Conservation (phyloP, 441 rosid species). For the Hura crepitans region DNA sequence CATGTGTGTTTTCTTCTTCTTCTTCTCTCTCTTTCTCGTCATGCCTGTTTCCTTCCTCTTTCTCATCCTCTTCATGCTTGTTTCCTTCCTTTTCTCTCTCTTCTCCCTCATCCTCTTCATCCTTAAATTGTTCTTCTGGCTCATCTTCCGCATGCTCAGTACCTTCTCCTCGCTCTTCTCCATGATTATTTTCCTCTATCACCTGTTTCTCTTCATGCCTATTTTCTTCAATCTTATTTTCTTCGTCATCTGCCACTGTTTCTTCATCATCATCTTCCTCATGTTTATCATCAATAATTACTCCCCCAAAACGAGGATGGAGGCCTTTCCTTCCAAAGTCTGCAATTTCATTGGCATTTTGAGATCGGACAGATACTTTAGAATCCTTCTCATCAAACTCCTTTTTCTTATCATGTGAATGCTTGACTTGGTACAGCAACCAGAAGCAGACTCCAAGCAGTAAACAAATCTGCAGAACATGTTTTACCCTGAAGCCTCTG, state of each 20-base stretch:
- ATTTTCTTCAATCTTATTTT: constrained; percentile 17
- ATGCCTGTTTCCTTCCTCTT: constrained; percentile 15
- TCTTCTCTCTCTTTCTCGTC: constrained; percentile 20
- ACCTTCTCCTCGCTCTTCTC: constrained; percentile 32
- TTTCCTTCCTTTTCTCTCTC: constrained; percentile 13
- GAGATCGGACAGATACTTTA: constrained; percentile 26
- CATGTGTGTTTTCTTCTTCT: constrained; percentile 32
- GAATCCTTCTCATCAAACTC: constrained; percentile 53
- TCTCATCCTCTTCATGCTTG: constrained; percentile 33
- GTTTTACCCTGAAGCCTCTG: constrained; percentile 58
- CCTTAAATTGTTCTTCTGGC: constrained; percentile 34
- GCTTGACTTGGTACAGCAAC: constrained; percentile 88
- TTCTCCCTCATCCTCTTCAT: constrained; percentile 6
- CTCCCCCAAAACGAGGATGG: constrained; percentile 37
- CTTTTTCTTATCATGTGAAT: constrained; percentile 72
- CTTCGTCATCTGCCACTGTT: constrained; percentile 27
- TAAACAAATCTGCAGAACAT: constrained; percentile 69
- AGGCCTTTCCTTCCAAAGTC: constrained; percentile 59
- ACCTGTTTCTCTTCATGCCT: constrained; percentile 36
- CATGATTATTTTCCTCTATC: constrained; percentile 30
- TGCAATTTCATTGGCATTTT: constrained; percentile 26
- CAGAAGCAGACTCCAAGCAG: constrained; percentile 80
- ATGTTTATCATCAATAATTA: constrained; percentile 27
- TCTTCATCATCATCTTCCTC: constrained; percentile 50
- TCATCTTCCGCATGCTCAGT: constrained; percentile 28